These are phyloP conservation scores for Metschnikowia lachancei DNA, from an alignment of 805 yeast species.

Conservation along the genomic window DNA sequence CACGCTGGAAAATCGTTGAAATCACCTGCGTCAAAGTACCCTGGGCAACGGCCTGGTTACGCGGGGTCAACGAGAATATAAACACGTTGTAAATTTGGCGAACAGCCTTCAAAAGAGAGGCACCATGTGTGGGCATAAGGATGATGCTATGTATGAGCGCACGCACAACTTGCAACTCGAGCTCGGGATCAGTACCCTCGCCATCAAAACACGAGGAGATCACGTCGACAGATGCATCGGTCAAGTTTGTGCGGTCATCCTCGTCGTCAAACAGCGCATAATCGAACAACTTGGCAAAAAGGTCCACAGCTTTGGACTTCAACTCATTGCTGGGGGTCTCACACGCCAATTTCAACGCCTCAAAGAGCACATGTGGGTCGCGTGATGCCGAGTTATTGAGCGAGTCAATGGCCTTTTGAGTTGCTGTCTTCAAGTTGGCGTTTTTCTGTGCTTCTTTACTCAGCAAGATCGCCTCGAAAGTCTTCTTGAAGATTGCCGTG, in stretches of 20 bases:
- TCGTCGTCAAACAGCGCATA: conserved; percentile 67
- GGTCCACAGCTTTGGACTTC: conserved; percentile 74
- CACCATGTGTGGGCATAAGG: conserved; percentile 86
- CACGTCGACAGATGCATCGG: conserved; percentile 81
- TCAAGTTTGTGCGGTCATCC: conserved; percentile 51
- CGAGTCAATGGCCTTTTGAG: conserved; percentile 43
- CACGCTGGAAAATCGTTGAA: conserved; percentile 76
- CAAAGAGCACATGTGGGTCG: conserved; percentile 59
- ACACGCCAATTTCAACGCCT: conserved; percentile 73
- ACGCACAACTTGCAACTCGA: conserved; percentile 89
- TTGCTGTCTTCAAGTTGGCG: conserved; percentile 35
- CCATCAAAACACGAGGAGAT: conserved; percentile 85
- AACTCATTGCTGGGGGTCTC: conserved; percentile 63
- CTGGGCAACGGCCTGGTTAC: conserved; percentile 92
- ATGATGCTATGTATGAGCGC: conserved; percentile 87
- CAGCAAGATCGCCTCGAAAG: conserved; percentile 54
- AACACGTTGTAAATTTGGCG: conserved; percentile 93
- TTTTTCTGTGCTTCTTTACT: conserved; percentile 63
- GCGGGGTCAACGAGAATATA: conserved; percentile 72
- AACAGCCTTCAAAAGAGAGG: conserved; percentile 81
- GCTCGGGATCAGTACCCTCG: conserved; percentile 84
- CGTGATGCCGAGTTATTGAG: conserved; percentile 38
- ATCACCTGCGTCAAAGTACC: conserved; percentile 92
- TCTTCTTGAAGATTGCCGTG: conserved; percentile 42
- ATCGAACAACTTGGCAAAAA: conserved; percentile 85